Evolutionary conservation across 257 asterid species (phyloP).

Genomic region (Lycium ferocissimum): DNA sequence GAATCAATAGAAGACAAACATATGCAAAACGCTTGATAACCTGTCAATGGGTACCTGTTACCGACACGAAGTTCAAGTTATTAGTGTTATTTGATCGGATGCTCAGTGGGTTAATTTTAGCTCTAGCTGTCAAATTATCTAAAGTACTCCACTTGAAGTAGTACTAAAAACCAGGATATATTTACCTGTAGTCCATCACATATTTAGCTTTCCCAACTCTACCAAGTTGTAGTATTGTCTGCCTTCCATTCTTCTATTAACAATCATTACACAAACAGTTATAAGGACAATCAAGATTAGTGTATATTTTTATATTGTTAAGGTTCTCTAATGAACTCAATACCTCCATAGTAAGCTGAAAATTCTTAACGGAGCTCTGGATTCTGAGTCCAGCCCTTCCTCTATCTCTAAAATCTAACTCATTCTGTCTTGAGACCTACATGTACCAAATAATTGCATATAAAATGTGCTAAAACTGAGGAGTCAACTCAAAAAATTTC

Average conservation of each 20-base stretch:
- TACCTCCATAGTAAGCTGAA: constrained; percentile 86
- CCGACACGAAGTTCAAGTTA: neutral
- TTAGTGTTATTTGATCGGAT: neutral
- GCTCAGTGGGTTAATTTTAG: neutral
- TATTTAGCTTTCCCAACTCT: constrained; percentile 81
- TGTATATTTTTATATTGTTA: neutral
- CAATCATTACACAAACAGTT: neutral
- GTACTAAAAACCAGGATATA: neutral
- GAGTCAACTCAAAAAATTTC: neutral
- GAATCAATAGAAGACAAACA: constrained; percentile 90
- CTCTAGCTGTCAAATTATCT: neutral
- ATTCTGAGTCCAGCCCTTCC: constrained; percentile 79
- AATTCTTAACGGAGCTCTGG: constrained; percentile 88
- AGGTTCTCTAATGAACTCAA: neutral
- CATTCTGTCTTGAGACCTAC: constrained; percentile 71
- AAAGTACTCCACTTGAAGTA: neutral
- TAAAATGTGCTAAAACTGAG: neutral
- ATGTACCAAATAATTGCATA: neutral
- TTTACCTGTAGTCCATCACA: constrained; percentile 92
- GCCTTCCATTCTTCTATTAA: constrained; percentile 75
- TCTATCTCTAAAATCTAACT: constrained; percentile 82
- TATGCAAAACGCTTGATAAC: constrained; percentile 93
- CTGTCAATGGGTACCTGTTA: constrained; percentile 89
- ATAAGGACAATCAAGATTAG: neutral
- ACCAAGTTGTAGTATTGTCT: constrained; percentile 89